A percentile compares a stretch with the other conserved stretches of the same genome.
Conservation (phyloP, 2,329 filamentous ascomycete species). For the Penicillium polonicum region DNA sequence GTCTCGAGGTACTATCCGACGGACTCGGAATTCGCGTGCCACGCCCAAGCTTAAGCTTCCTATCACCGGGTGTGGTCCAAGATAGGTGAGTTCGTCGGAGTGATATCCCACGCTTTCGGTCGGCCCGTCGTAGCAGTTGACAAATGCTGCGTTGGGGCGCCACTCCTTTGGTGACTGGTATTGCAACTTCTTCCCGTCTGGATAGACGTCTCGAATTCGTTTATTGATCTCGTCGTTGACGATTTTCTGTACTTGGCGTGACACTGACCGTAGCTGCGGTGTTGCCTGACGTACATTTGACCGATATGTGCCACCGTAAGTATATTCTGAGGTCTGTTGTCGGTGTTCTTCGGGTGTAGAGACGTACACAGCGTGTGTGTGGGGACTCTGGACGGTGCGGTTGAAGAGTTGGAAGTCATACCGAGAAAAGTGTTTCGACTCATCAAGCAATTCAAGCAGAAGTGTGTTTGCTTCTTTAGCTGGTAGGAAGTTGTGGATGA, state of each 20-base stretch:
- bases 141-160: constrained; percentile 86
- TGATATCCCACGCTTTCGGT: constrained; percentile 87
- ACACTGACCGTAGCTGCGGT: constrained; percentile 69
- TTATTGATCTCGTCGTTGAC: constrained; percentile 76
- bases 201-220: constrained; percentile 68
- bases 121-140: constrained; percentile 87
- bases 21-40: constrained; percentile 86
- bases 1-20: constrained; percentile 64
- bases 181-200: constrained; percentile 68
- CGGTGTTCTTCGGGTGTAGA: constrained; percentile 68
- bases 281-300: constrained; percentile 74
- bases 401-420: constrained; percentile 85
- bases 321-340: constrained; percentile 73
- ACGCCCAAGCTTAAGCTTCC: constrained; percentile 89
- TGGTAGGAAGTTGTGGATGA: constrained; percentile 88
- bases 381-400: constrained; percentile 77
- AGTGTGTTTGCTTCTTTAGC: constrained; percentile 68
- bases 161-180: constrained; percentile 73
- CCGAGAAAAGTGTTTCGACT: constrained; percentile 68
- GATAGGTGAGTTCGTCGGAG: constrained; percentile 86
- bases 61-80: constrained; percentile 84
- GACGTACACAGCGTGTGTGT: constrained; percentile 82
- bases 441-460: constrained; percentile 70
- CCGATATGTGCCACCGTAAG: constrained; percentile 78
- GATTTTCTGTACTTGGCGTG: constrained; percentile 65